Evolutionary conservation across 768 basidiomycete genomes (phyloP).

Genomic region (Hericium rajendrae): DNA sequence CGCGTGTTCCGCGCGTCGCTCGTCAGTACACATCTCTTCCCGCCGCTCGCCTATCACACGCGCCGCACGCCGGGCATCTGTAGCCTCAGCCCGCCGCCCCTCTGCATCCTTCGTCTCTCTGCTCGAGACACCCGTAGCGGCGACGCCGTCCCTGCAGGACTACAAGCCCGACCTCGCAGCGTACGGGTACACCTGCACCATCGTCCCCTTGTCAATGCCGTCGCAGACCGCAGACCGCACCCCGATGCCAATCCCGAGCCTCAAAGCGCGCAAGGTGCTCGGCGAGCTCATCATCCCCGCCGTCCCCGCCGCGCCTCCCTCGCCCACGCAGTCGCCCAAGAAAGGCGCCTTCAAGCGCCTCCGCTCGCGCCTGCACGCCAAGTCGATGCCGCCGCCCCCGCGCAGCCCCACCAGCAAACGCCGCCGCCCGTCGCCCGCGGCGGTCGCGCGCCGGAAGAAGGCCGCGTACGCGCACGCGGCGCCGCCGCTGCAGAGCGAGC

Average conservation of each 20-base stretch:
- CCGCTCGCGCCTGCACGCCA: constrained; percentile 30
- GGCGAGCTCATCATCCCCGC: constrained; percentile 31
- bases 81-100: constrained; percentile 28
- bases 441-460: constrained; percentile 14
- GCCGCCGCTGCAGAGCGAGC: constrained; percentile 52
- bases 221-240: neutral
- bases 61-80: constrained; percentile 23
- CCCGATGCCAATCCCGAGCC: neutral
- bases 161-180: constrained; percentile 45
- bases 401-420: constrained; percentile 10
- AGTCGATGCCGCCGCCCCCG: constrained; percentile 20
- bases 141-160: constrained; percentile 36
- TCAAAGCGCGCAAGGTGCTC: neutral
- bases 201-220: constrained; percentile 31
- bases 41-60: constrained; percentile 22
- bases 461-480: constrained; percentile 24
- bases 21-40: constrained; percentile 18
- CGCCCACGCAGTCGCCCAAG: constrained; percentile 10
- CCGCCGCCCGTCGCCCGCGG: neutral
- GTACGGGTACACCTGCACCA: constrained; percentile 54
- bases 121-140: constrained; percentile 31
- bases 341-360: constrained; percentile 32
- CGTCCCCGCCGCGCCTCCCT: constrained; percentile 27
- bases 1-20: constrained; percentile 11
- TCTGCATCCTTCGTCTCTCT: constrained; percentile 42